phyloP scores from a whole-genome alignment of 2,329 filamentous ascomycete genomes.

The Talaromyces sp. region DNA sequence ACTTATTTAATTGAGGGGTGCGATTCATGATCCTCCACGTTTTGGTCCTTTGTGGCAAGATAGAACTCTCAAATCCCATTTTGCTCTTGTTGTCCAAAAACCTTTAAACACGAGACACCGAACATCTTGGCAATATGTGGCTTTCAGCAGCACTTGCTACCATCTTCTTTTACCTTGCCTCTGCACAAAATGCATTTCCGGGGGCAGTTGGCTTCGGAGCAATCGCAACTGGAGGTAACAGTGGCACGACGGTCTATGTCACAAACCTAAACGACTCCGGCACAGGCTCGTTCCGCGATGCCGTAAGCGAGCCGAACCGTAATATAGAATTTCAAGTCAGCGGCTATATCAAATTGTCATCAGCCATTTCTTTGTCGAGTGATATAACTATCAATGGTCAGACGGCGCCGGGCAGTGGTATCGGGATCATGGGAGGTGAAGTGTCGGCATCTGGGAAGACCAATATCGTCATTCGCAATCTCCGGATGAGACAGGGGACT shows the following conservation, averaged over 20 bases:
- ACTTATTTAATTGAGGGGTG: neutral
- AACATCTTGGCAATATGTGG: constrained; percentile 10
- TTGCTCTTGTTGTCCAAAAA: neutral
- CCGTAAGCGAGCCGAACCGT: constrained; percentile 47
- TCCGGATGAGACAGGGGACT: constrained; percentile 52
- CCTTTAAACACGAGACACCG: neutral
- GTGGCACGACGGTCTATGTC: constrained; percentile 49
- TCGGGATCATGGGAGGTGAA: constrained; percentile 54
- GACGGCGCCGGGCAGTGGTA: constrained; percentile 49
- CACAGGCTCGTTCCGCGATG: constrained; percentile 50
- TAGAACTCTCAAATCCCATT: neutral
- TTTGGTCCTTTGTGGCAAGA: neutral
- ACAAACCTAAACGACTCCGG: constrained; percentile 50
- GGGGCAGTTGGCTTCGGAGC: constrained; percentile 52
- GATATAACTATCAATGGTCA: constrained; percentile 51
- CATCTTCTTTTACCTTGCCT: constrained; percentile 17
- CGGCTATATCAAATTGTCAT: constrained; percentile 49
- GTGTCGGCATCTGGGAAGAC: constrained; percentile 53
- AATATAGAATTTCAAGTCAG: constrained; percentile 52
- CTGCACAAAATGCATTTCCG: constrained; percentile 42
- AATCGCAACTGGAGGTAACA: constrained; percentile 46
- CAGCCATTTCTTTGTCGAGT: constrained; percentile 48
- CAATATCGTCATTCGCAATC: constrained; percentile 54
- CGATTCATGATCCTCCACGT: neutral
- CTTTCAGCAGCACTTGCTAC: constrained; percentile 4